Evolutionary conservation across 495 filamentous ascomycete species (phyloP).

Genomic region (Daldinia concentrica): DNA sequence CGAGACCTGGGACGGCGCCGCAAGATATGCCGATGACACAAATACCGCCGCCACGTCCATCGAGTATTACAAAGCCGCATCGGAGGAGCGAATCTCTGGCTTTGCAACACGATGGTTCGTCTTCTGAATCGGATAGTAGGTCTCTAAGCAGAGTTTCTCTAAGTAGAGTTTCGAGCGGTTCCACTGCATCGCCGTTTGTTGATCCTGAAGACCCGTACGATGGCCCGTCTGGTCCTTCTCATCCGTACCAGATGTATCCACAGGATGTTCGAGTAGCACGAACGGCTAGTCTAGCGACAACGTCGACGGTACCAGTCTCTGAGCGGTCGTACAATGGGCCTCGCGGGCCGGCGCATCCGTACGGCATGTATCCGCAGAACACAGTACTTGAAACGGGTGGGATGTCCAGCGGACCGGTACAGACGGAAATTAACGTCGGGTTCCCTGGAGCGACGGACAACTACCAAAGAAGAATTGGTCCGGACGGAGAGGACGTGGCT

Average conservation of each 20-base stretch:
- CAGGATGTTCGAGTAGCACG: conserved; percentile 74
- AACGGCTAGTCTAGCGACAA: conserved; percentile 71
- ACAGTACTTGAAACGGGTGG: conserved; percentile 50
- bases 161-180: conserved; percentile 44
- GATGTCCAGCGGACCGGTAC: conserved; percentile 26
- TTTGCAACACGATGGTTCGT: conserved; percentile 52
- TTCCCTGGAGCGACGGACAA: conserved; percentile 71
- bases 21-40: conserved; percentile 26
- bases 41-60: conserved; percentile 51
- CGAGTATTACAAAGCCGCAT: conserved; percentile 59
- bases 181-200: conserved; percentile 56
- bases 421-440: conserved; percentile 69
- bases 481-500: conserved; percentile 83
- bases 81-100: conserved; percentile 52
- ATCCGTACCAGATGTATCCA: conserved; percentile 86
- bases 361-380: conserved; percentile 83
- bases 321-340: conserved; percentile 69
- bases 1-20: conserved; percentile 36
- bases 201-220: conserved; percentile 67
- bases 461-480: conserved; percentile 76
- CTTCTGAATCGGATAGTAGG: conserved; percentile 46
- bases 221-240: conserved; percentile 76
- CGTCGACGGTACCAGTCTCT: conserved; percentile 62
- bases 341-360: conserved; percentile 80
- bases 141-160: conserved; percentile 12